phyloP scores from a whole-genome alignment of 2,329 filamentous ascomycete species.

The Ambrosiella beaveri region DNA sequence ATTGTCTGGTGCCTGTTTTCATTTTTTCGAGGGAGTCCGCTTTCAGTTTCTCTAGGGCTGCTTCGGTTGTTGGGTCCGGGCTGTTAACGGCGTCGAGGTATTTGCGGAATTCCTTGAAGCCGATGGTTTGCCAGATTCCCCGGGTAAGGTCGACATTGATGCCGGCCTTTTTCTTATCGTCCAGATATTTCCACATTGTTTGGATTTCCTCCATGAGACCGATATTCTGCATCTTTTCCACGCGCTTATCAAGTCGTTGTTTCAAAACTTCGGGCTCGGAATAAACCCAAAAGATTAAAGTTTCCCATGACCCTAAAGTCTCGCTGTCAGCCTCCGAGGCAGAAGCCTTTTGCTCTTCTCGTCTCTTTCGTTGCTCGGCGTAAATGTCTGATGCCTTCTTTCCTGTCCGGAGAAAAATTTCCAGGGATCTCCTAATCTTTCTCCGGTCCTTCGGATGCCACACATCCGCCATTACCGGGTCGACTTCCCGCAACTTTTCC shows the following conservation, averaged over 20 bases:
- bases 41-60: slow-evolving; percentile 38
- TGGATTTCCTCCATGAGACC: slow-evolving; percentile 34
- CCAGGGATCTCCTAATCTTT: slow-evolving; percentile 76
- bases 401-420: slow-evolving; percentile 76
- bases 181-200: slow-evolving; percentile 26
- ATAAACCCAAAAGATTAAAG: slow-evolving; percentile 77
- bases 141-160: slow-evolving; percentile 49
- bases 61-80: slow-evolving; percentile 6
- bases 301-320: slow-evolving; percentile 25
- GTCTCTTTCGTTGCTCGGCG: slow-evolving; percentile 41
- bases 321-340: background rate
- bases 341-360: background rate
- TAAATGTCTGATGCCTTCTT: slow-evolving; percentile 74
- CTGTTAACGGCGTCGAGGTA: slow-evolving; percentile 39
- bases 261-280: slow-evolving; percentile 51
- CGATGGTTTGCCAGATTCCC: slow-evolving; percentile 94
- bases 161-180: slow-evolving; percentile 24
- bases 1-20: slow-evolving; percentile 70
- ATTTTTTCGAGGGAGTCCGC: slow-evolving; percentile 51
- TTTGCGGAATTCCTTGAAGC: slow-evolving; percentile 75
- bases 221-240: slow-evolving; percentile 63
- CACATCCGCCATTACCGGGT: slow-evolving; percentile 71
- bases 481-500: slow-evolving; percentile 56
- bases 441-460: slow-evolving; percentile 91
- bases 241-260: slow-evolving; percentile 53